These are phyloP conservation scores for Helichrysum umbraculigerum DNA, from an alignment of 129 eudicot genomes.

Conservation along the genomic window DNA sequence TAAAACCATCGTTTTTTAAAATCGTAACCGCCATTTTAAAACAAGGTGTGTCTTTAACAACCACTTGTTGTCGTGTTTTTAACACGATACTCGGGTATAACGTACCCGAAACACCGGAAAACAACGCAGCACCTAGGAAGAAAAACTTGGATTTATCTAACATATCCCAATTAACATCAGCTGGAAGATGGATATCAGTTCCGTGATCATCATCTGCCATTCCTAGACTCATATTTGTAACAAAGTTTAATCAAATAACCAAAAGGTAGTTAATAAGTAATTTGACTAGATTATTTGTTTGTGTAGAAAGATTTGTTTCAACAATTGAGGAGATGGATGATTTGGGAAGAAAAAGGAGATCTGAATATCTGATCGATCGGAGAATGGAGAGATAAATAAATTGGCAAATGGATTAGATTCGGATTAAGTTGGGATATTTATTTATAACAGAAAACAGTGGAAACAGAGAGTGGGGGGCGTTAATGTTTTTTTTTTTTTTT, in stretches of 20 bases:
- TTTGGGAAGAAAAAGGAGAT: conserved; percentile 6
- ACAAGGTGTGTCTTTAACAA: conserved; percentile 46
- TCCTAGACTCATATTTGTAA: conserved; percentile 34
- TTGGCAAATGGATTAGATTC: conserved; percentile 22
- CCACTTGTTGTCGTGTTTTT: conserved; percentile 81
- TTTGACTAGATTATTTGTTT: conserved; percentile 25
- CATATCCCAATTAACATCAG: conserved; percentile 40
- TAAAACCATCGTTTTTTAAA: conserved; percentile 49
- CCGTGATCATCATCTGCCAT: conserved; percentile 35
- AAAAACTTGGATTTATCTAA: conserved; percentile 37
- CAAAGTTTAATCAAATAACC: not conserved
- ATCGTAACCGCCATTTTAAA: conserved; percentile 56
- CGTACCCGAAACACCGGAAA: conserved; percentile 70
- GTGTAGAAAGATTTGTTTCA: conserved; percentile 33
- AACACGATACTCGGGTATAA: conserved; percentile 78
- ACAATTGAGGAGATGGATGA: conserved; percentile 23
- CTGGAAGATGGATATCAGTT: conserved; percentile 37
- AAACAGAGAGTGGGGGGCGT: conserved; percentile 7
- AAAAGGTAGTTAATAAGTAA: not conserved
- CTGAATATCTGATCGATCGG: no score
- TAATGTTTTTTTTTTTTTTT: conserved; percentile 11
- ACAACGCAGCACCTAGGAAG: conserved; percentile 52
- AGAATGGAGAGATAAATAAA: conserved; percentile 23
- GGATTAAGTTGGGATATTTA: conserved; percentile 8
- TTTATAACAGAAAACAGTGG: conserved; percentile 12